Conservation (phyloP, 495 filamentous ascomycete species). For the Aspergillus sparsus region DNA sequence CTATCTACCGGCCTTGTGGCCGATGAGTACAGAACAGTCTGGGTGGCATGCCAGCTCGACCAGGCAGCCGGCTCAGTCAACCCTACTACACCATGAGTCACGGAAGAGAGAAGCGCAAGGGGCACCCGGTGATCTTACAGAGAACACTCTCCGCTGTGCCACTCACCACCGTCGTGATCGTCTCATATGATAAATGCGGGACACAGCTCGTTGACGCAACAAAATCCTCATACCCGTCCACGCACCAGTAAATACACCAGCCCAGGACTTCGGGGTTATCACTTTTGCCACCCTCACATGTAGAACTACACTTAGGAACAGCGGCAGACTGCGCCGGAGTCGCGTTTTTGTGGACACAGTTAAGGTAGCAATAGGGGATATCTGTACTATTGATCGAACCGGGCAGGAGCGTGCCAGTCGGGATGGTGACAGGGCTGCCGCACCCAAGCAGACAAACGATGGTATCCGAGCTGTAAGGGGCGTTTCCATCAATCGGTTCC, state of each 20-base stretch:
- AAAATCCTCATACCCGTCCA: not conserved
- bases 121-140: not conserved
- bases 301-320: not conserved
- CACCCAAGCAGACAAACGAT: not conserved
- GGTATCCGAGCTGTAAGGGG: not conserved
- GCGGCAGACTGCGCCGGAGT: not conserved
- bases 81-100: not conserved
- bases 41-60: not conserved
- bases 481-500: not conserved
- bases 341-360: constrained; percentile 2
- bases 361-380: not conserved
- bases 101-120: not conserved
- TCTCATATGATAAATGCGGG: not conserved
- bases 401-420: not conserved
- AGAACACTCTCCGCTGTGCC: constrained; percentile 4
- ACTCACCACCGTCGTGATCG: not conserved
- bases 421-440: not conserved
- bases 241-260: constrained; percentile 1
- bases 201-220: not conserved
- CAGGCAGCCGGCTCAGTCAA: not conserved
- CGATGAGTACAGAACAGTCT: not conserved
- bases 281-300: not conserved
- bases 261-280: not conserved
- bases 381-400: not conserved
- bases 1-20: too few species aligned